Evolutionary conservation across 176 grass and related monocot genomes (phyloP).

Genomic region (Oryza meridionalis): DNA sequence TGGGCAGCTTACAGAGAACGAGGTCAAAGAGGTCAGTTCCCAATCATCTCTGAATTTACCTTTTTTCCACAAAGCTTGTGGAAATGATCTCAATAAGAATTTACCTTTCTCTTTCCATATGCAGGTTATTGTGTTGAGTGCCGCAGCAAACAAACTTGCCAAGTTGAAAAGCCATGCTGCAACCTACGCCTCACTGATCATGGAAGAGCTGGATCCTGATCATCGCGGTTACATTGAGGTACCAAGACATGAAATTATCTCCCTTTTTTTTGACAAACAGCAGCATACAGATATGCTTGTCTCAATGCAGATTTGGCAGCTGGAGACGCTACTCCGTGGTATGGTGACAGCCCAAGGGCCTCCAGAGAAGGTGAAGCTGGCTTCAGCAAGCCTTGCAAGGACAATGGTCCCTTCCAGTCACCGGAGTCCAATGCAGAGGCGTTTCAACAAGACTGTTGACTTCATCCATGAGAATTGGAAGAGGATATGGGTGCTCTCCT

Average conservation of each 20-base stretch:
- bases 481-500: constrained; percentile 81
- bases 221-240: constrained; percentile 83
- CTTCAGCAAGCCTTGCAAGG: constrained; percentile 63
- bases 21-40: constrained; percentile 75
- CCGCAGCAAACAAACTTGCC: constrained; percentile 81
- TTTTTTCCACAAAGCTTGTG: neutral
- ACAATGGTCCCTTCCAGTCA: constrained; percentile 74
- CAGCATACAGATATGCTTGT: neutral
- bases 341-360: constrained; percentile 61
- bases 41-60: neutral
- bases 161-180: constrained; percentile 80
- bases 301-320: constrained; percentile 77
- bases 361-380: constrained; percentile 48
- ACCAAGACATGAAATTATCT: neutral
- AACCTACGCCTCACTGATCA: constrained; percentile 87
- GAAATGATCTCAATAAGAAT: neutral
- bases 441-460: constrained; percentile 56
- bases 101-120: constrained; percentile 10
- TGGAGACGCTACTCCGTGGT: constrained; percentile 80
- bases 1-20: constrained; percentile 83
- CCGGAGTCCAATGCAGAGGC: constrained; percentile 57
- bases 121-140: constrained; percentile 82
- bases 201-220: constrained; percentile 93
- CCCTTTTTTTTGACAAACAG: neutral
- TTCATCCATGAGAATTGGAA: constrained; percentile 95